Evolutionary conservation across 352 stramenopile genomes (phyloP).

Genomic region (Phytophthora foliorum): DNA sequence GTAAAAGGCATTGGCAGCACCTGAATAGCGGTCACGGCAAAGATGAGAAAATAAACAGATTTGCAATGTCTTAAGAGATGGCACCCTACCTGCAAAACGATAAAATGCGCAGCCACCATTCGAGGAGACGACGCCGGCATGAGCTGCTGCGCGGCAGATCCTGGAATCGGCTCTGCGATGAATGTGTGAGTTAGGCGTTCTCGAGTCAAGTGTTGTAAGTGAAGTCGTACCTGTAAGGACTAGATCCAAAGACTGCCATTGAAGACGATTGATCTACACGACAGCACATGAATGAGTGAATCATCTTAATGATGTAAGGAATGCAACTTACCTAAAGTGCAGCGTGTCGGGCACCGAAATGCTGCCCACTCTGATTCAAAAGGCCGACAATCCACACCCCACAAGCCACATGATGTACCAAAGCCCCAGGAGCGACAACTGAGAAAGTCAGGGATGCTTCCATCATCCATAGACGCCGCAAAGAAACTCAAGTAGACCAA

Average conservation of each 20-base stretch:
- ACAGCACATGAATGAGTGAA: slow-evolving; percentile 1
- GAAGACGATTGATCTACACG: slow-evolving; percentile 69
- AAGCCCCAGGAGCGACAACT: slow-evolving; percentile 77
- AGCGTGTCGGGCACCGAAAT: slow-evolving; percentile 78
- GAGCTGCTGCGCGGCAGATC: slow-evolving; percentile 83
- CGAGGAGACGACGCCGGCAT: slow-evolving; percentile 72
- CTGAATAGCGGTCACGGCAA: slow-evolving; percentile 21
- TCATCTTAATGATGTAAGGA: background rate
- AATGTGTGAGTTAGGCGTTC: background rate
- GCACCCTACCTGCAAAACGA: slow-evolving; percentile 53
- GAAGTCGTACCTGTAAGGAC: slow-evolving; percentile 59
- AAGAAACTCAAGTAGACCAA: slow-evolving; percentile 86
- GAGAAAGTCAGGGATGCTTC: slow-evolving; percentile 60
- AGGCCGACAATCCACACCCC: slow-evolving; percentile 65
- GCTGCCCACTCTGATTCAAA: slow-evolving; percentile 70
- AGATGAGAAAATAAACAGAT: background rate
- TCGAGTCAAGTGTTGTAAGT: background rate
- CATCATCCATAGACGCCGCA: slow-evolving; percentile 64
- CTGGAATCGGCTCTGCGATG: slow-evolving; percentile 70
- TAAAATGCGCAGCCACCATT: slow-evolving; percentile 81
- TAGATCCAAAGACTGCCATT: slow-evolving; percentile 75
- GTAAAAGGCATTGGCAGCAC: slow-evolving; percentile 55
- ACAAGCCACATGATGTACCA: slow-evolving; percentile 68
- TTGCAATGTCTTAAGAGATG: background rate
- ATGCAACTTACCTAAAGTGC: slow-evolving; percentile 57